Base-by-base conservation (phyloP, 176 grass and related monocot species). In the Raddia guianensis region DNA sequence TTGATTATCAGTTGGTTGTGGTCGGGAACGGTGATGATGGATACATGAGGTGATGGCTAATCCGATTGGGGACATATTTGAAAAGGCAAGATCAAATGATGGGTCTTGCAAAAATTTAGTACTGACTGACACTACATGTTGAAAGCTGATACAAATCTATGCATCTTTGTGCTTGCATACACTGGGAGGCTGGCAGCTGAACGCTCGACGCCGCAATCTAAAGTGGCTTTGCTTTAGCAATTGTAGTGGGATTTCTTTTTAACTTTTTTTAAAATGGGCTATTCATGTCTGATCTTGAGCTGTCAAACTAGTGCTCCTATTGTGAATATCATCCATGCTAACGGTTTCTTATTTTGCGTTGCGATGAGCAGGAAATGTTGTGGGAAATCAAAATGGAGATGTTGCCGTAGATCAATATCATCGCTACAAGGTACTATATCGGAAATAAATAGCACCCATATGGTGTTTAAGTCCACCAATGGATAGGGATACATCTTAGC, bases 351-450 rank as follows among this genome's bases (percentile, higher is more conserved):
- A 12, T 6, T 53, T 27, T 35, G 0, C 70, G 57, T 67, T 68
- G 12, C 5, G 11, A 67, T 60, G 72, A 73, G 18, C 51, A 97
- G 94, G 91, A 19, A 82, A 63, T 7, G 32, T 95, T 73, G 73
- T 2, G 3, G 68, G 69, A 15, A 91, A 89, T 72, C 73, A 76
- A 76, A 95, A 86, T 64, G 89, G 66, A 75, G 89, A 95, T 27
- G 77, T 92, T 13, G 70, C 92, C 18, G 75, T 72, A 11, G 92
- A 95, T 68, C 73, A 89, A 27, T 95, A 95, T 62, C 92, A 92
- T 79, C 87, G 76, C 58, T 92, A 91, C 69, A 90, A 95, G 87
- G 92, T 94, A 87, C 1, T 66, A 51, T 49, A 27, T 33, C 27
- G 43, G 2, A 62, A 77, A 1, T 33, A 60, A 35, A 84, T 16